Base-by-base conservation (phyloP, 2,329 filamentous ascomycete species). In the Falciphora oryzae region DNA sequence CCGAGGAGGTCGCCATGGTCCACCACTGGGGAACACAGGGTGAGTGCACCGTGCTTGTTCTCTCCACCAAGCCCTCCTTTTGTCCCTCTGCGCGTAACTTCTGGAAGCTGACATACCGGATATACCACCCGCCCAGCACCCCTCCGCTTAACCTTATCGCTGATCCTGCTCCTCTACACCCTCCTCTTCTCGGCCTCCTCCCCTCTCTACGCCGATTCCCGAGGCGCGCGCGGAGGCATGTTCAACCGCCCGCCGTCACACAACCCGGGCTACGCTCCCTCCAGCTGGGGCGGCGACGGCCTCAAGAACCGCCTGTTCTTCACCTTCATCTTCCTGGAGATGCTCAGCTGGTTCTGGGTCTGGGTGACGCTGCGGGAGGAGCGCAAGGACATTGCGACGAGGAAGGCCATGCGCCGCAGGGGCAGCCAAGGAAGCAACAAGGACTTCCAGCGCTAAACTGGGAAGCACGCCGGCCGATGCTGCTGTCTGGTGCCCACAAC, bases 271-370 rank as follows among this genome's bases (percentile, higher is more conserved):
- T 78, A 79, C 67, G 68, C 73, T 63, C 74, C 77, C 44, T 73
- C 75, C 61, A 71, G 75, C 72, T 83, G 76, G 82, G 87, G 77
- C 67, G 81, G 86, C 62, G 89, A 93, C 67, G 84, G 85, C 29
- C 76, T 97, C 70, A 92, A 93, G 79, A 96, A 96, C 74, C 85
- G 92, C 62, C 80, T 96, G 57, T 86, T 96, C 57, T 96, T 97
- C 73, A 88, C 90, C 0, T 95, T 92, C 76, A 87, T 87, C 11
- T 95, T 97, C 71, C 73, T 96, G 72, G 93, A 97, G 80, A 85
- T 92, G 74, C 81, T 92, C 69, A 84, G 85, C 67, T 97, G 93
- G 92, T 93, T 96, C 76, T 97, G 93, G 93, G 87, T 86, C 29
- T 92, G 87, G 82, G 81, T 89, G 35, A 89, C 86, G 5, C 75